phyloP scores from a whole-genome alignment of 805 yeast genomes.

The Blastobotrys parvus region DNA sequence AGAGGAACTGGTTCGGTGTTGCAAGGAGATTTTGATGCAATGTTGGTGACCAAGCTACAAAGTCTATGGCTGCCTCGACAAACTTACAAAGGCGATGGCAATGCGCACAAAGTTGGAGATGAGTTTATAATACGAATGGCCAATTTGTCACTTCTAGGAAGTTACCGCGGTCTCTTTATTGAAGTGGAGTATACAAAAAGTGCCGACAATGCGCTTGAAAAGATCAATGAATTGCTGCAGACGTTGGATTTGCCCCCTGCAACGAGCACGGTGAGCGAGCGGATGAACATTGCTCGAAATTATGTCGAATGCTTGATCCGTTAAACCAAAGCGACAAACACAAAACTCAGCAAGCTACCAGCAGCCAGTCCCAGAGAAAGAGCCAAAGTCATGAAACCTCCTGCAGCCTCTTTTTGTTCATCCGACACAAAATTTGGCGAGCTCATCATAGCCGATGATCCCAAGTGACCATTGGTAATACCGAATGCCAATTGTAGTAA shows the following conservation, averaged over 20 bases:
- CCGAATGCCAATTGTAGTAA: constrained; percentile 73
- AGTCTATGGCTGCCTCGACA: constrained; percentile 67
- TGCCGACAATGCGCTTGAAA: constrained; percentile 10
- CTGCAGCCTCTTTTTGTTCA: constrained; percentile 81
- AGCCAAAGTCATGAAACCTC: constrained; percentile 81
- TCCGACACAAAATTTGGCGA: constrained; percentile 55
- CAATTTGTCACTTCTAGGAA: constrained; percentile 67
- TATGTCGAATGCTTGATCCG: constrained; percentile 16
- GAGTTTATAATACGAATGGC: constrained; percentile 51
- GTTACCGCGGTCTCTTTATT: constrained; percentile 59
- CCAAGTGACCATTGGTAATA: constrained; percentile 75
- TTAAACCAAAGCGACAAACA: constrained; percentile 33
- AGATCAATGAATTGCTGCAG: constrained; percentile 10
- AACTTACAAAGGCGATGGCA: constrained; percentile 66
- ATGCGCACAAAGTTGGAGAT: constrained; percentile 43
- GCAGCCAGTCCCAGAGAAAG: constrained; percentile 68
- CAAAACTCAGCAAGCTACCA: constrained; percentile 72
- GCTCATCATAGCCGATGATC: constrained; percentile 72
- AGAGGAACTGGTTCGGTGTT: constrained; percentile 34
- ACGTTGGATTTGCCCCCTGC: constrained; percentile 7
- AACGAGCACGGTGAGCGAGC: background rate
- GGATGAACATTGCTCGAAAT: constrained; percentile 9
- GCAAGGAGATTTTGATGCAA: constrained; percentile 48
- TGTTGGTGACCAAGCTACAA: constrained; percentile 50
- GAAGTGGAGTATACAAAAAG: constrained; percentile 40